Conservation (phyloP, 345 rosid genomes). For the Microthlaspi erraticum region DNA sequence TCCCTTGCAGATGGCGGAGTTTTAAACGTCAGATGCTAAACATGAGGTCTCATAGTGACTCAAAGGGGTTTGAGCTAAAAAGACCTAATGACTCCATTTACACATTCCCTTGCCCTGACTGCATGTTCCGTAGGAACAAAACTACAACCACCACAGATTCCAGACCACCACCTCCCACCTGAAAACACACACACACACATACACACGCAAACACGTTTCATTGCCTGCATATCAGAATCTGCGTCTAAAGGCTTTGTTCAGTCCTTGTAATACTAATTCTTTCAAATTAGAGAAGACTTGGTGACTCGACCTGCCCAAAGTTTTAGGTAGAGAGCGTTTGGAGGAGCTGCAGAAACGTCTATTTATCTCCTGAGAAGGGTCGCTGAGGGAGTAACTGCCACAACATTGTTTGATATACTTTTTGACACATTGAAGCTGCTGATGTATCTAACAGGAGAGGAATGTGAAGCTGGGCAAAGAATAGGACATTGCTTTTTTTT, state of each 20-base stretch:
- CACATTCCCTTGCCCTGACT: slow-evolving; percentile 96
- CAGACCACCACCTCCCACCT: slow-evolving; percentile 46
- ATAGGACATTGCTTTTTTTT: slow-evolving; percentile 16
- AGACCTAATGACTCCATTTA: slow-evolving; percentile 85
- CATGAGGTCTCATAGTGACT: slow-evolving; percentile 92
- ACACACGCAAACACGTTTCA: background rate
- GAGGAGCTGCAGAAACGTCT: slow-evolving; percentile 8
- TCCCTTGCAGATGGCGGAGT: slow-evolving; percentile 75
- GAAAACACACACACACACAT: slow-evolving; percentile 1
- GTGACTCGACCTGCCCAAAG: slow-evolving; percentile 19
- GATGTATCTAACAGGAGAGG: slow-evolving; percentile 39
- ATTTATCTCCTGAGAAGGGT: slow-evolving; percentile 25
- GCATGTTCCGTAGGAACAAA: slow-evolving; percentile 86
- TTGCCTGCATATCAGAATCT: slow-evolving; percentile 17
- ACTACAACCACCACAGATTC: slow-evolving; percentile 55
- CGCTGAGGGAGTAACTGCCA: slow-evolving; percentile 30
- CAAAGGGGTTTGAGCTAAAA: slow-evolving; percentile 90
- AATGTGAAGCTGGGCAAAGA: slow-evolving; percentile 30
- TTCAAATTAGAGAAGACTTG: slow-evolving; percentile 49
- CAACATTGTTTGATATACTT: slow-evolving; percentile 41
- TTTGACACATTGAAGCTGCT: slow-evolving; percentile 45
- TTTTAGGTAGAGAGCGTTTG: slow-evolving; percentile 30
- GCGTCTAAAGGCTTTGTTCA: slow-evolving; percentile 43
- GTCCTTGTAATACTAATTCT: slow-evolving; percentile 50
- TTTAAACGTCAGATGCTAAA: slow-evolving; percentile 88